Evolutionary conservation across 306 rosid genomes (phyloP).

Genomic region (Gillenia trifoliata): DNA sequence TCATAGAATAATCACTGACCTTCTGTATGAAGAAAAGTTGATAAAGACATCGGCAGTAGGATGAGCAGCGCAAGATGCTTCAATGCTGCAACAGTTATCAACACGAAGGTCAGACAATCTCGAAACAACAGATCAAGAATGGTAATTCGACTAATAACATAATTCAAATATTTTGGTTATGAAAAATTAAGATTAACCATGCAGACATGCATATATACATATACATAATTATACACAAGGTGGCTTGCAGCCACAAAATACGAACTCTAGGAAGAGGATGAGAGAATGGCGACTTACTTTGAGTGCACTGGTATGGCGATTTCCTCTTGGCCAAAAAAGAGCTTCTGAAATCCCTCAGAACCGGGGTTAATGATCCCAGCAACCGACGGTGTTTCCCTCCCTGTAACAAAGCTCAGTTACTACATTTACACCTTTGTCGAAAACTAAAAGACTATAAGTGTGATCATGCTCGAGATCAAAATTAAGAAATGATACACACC

Average conservation of each 20-base stretch:
- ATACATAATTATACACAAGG: neutral
- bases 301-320: slow-evolving; percentile 97
- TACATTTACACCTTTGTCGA: neutral
- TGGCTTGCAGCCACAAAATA: neutral
- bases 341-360: slow-evolving; percentile 96
- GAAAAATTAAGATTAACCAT: neutral
- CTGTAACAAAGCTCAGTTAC: slow-evolving; percentile 31
- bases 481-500: slow-evolving; percentile 42
- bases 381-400: slow-evolving; percentile 96
- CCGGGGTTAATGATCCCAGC: slow-evolving; percentile 99
- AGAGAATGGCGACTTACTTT: slow-evolving; percentile 39
- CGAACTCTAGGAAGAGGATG: slow-evolving; percentile 4
- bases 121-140: neutral
- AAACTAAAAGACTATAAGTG: neutral
- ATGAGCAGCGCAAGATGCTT: slow-evolving; percentile 93
- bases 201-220: neutral
- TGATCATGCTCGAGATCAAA: neutral
- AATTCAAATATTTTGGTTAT: neutral
- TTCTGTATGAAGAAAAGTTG: slow-evolving; percentile 94
- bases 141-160: neutral
- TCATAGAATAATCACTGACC: slow-evolving; percentile 42
- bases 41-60: slow-evolving; percentile 98
- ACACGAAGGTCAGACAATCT: slow-evolving; percentile 22
- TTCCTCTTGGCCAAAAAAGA: slow-evolving; percentile 96
- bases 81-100: slow-evolving; percentile 61